Evolutionary conservation across 208 protist species (phyloP).

Genomic region (Trypanosoma vivax): DNA sequence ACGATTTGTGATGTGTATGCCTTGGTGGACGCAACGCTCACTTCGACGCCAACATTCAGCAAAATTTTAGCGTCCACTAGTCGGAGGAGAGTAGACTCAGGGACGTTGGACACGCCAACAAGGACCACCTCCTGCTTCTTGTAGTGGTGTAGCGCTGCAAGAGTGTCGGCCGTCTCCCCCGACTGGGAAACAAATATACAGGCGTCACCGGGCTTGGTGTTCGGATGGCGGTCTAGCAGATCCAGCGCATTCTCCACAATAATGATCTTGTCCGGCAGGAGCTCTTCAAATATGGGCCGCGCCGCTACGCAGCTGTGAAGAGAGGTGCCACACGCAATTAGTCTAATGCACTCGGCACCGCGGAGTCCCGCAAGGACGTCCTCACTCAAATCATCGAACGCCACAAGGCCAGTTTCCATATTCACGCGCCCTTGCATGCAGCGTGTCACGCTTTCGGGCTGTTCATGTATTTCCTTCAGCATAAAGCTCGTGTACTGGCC

Average conservation of each 20-base stretch:
- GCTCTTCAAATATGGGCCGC: slow-evolving; percentile 87
- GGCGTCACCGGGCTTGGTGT: slow-evolving; percentile 78
- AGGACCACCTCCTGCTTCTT: slow-evolving; percentile 55
- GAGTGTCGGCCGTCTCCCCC: slow-evolving; percentile 94
- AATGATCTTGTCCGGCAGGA: slow-evolving; percentile 80
- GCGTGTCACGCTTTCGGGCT: slow-evolving; percentile 88
- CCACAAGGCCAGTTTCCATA: slow-evolving; percentile 50
- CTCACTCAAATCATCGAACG: slow-evolving; percentile 82
- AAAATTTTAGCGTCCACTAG: slow-evolving; percentile 80
- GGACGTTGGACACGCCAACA: slow-evolving; percentile 92
- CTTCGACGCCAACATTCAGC: slow-evolving; percentile 92
- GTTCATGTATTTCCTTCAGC: slow-evolving; percentile 97
- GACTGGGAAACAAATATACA: slow-evolving; percentile 92
- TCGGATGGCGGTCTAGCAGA: slow-evolving; percentile 84
- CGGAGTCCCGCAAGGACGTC: slow-evolving; percentile 36
- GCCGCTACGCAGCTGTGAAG: slow-evolving; percentile 88
- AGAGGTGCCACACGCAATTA: slow-evolving; percentile 93
- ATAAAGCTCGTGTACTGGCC: slow-evolving; percentile 94
- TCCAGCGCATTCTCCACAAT: slow-evolving; percentile 88
- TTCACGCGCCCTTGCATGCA: slow-evolving; percentile 91
- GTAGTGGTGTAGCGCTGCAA: slow-evolving; percentile 84
- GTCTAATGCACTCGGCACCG: slow-evolving; percentile 69
- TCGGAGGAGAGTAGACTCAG: slow-evolving; percentile 87
- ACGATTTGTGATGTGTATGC: slow-evolving; percentile 95
- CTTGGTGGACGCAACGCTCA: slow-evolving; percentile 96